Percentiles rank a stretch among this genome's conserved stretches.
phyloP scores from a whole-genome alignment of 805 yeast genomes.

The Peterozyma xylosa region DNA sequence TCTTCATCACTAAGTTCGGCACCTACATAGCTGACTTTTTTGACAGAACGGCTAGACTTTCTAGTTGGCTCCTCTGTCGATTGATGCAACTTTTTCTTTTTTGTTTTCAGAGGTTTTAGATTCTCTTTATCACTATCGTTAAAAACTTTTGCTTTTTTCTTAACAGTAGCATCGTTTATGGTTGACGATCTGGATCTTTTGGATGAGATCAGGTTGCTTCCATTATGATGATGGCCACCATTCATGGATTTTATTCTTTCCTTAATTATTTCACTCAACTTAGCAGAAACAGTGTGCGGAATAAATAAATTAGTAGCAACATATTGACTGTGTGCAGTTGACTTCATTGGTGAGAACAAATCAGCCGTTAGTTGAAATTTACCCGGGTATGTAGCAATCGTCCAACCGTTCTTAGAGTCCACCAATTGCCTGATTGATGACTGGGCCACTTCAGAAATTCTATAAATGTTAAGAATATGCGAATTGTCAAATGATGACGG shows the following conservation, averaged over 20 bases:
- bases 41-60: not conserved
- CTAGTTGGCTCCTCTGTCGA: not conserved
- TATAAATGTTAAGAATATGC: slow-evolving; percentile 38
- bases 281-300: slow-evolving; percentile 34
- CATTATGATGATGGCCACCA: slow-evolving; percentile 4
- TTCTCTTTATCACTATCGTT: slow-evolving; percentile 3
- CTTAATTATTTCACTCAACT: slow-evolving; percentile 24
- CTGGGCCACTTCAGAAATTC: slow-evolving; percentile 69
- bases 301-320: slow-evolving; percentile 50
- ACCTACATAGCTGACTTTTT: not conserved
- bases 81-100: no score
- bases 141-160: slow-evolving; percentile 2
- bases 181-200: slow-evolving; percentile 4
- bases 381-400: slow-evolving; percentile 75
- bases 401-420: slow-evolving; percentile 52
- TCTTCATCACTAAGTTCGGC: slow-evolving; percentile 27
- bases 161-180: not conserved
- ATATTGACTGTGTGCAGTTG: slow-evolving; percentile 49
- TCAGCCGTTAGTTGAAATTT: slow-evolving; percentile 66
- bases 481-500: slow-evolving; percentile 15
- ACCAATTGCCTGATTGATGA: slow-evolving; percentile 51
- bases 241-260: slow-evolving; percentile 12
- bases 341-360: slow-evolving; percentile 52
- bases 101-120: not conserved
- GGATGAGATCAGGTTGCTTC: slow-evolving; percentile 1